Base-by-base conservation (phyloP, 2,329 filamentous ascomycete genomes). In the Dactylellina drechsleri region DNA sequence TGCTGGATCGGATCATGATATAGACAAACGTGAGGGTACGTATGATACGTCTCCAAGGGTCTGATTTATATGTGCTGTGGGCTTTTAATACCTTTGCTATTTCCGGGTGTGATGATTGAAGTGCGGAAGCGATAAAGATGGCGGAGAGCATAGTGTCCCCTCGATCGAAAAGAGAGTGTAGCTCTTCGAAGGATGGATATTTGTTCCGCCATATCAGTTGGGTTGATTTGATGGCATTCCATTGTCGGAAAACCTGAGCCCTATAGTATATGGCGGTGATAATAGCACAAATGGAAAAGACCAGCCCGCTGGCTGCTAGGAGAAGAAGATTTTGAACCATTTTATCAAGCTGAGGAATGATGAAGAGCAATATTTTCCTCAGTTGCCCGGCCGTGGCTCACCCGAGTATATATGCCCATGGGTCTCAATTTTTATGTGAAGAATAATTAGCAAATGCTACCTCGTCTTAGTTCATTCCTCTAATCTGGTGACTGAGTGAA, bases 161-260 rank as follows among this genome's bases (percentile, higher is more conserved):
- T 6, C 68, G 60, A 31, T 73, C 54, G 28, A 73, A 73, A 10
- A 73, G 68, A 18, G 68, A 60, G 20, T 73, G 68, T 4, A 73
- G 60, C 16, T 73, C 60, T 36, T 73, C 68, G 54, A 73, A 56
- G 1, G 68, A 73, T 13, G 68, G 68, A 40, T 66, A 66, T 58
- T 64, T 66, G 58, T 73, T 73, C n/a, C 61, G 57, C 68, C 68
- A 73, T 60, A 73, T 61, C 16, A 66, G 8, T 28, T 10, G 53
- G 41, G 36, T 53, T 8, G 52, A 20, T 49, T 23, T 45, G 4
- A 71, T 23, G n/a, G 15, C 43, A 28, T 5, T 16, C 59, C 52
- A 59, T 2, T n/a, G 18, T n/a, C 15, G 59, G 16, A 23, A 4
- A 10, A 65, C 2, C 41, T 18, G 57, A n/a, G 20, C 31, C 6